Conservation (phyloP, 2,329 filamentous ascomycete genomes). For the Ceratocystis cubensis region DNA sequence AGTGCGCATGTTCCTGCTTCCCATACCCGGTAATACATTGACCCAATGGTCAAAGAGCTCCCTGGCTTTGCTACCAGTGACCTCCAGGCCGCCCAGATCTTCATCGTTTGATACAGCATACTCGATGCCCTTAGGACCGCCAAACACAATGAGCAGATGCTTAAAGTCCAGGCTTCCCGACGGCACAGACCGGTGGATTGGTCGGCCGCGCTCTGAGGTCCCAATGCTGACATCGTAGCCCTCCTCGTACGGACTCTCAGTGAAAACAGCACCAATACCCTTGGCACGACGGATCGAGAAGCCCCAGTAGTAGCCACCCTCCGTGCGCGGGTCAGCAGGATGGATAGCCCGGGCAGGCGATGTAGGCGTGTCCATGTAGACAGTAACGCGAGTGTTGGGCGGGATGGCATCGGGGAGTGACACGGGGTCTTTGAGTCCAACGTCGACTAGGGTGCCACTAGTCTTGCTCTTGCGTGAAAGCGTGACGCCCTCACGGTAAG, state of each 20-base stretch:
- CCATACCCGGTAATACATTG: constrained; percentile 67
- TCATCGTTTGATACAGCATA: constrained; percentile 53
- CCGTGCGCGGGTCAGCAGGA: constrained; percentile 55
- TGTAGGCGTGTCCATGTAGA: constrained; percentile 45
- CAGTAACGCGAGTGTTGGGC: constrained; percentile 58
- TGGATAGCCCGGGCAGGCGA: constrained; percentile 43
- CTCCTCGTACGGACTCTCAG: constrained; percentile 58
- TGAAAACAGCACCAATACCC: constrained; percentile 61
- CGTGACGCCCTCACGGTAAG: constrained; percentile 67
- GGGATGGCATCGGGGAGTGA: constrained; percentile 51
- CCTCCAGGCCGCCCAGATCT: constrained; percentile 45
- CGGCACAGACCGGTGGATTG: constrained; percentile 37
- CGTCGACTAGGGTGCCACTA: constrained; percentile 44
- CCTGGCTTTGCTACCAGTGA: constrained; percentile 50
- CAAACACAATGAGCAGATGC: constrained; percentile 68
- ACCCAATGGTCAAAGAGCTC: constrained; percentile 77
- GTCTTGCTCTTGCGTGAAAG: constrained; percentile 30
- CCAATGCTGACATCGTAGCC: constrained; percentile 77
- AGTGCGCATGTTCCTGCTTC: constrained; percentile 68
- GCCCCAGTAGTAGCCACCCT: constrained; percentile 78
- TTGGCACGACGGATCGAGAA: constrained; percentile 55
- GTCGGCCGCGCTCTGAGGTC: constrained; percentile 62
- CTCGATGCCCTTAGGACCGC: constrained; percentile 68
- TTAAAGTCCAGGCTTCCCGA: constrained; percentile 36
- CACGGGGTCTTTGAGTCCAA: constrained; percentile 43